These are phyloP conservation scores for Aspergillus fischeri DNA, from an alignment of 2,329 filamentous ascomycete genomes.

Conservation along the genomic window DNA sequence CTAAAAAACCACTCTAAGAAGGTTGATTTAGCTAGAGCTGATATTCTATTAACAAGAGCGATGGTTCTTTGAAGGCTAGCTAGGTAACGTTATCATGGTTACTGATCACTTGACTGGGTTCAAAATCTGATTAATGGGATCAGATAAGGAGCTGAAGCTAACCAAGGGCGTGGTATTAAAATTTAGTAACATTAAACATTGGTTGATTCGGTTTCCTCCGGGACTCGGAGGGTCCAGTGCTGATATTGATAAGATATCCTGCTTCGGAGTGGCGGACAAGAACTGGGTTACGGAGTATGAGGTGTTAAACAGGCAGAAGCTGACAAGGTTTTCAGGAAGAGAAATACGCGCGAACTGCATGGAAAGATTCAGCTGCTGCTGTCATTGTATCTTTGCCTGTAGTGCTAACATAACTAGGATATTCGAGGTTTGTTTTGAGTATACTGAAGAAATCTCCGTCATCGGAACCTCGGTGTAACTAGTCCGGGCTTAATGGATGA, in stretches of 20 bases:
- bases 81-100: not conserved
- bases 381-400: too few species aligned
- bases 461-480: not conserved
- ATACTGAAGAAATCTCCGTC: not conserved
- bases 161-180: not conserved
- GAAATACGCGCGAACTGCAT: not conserved
- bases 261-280: not conserved
- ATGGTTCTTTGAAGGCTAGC: not conserved
- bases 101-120: not conserved
- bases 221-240: not conserved
- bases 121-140: constrained; percentile 1
- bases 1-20: too few species aligned
- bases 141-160: constrained; percentile 2
- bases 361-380: not conserved
- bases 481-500: not conserved
- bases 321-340: not conserved
- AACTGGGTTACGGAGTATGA: not conserved
- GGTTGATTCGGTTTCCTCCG: not conserved
- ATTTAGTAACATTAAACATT: too few species aligned
- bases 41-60: too few species aligned
- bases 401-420: not conserved
- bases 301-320: not conserved
- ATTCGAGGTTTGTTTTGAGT: not conserved
- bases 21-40: too few species aligned
- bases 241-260: not conserved